Conservation (phyloP, 345 rosid genomes). For the Noccaea caerulescens region DNA sequence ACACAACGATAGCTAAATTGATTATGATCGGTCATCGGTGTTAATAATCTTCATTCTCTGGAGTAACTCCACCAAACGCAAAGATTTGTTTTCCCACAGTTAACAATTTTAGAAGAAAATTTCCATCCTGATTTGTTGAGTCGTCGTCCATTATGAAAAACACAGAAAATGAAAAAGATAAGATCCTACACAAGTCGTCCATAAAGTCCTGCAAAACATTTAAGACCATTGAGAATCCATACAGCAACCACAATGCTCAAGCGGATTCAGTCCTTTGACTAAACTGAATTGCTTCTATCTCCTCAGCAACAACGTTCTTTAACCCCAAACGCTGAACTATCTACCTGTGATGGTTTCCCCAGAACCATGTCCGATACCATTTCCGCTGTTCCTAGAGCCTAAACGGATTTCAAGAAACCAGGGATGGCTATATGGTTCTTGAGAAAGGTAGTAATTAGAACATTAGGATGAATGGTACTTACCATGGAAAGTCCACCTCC, state of each 20-base stretch:
- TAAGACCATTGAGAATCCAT: background rate
- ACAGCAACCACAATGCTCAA: conserved; percentile 9
- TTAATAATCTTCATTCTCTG: background rate
- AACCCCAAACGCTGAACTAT: conserved; percentile 57
- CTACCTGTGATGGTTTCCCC: conserved; percentile 58
- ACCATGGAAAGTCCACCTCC: conserved; percentile 93
- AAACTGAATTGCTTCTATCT: conserved; percentile 7
- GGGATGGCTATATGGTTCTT: conserved; percentile 12
- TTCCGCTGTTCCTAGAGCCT: conserved; percentile 93
- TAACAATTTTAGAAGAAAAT: background rate
- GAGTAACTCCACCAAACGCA: background rate
- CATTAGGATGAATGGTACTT: conserved; percentile 35
- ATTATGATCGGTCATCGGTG: background rate
- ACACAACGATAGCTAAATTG: background rate
- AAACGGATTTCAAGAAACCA: conserved; percentile 42
- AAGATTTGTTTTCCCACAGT: background rate
- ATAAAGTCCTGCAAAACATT: background rate
- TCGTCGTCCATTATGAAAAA: background rate
- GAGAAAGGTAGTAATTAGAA: background rate
- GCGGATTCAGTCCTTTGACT: conserved; percentile 15
- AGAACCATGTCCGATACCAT: conserved; percentile 78
- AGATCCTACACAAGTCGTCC: background rate
- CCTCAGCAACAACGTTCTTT: conserved; percentile 44
- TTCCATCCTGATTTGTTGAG: conserved; percentile 1
- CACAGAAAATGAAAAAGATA: background rate